Conservation (phyloP, 2,329 filamentous ascomycete genomes). For the Ophiostoma sp. region DNA sequence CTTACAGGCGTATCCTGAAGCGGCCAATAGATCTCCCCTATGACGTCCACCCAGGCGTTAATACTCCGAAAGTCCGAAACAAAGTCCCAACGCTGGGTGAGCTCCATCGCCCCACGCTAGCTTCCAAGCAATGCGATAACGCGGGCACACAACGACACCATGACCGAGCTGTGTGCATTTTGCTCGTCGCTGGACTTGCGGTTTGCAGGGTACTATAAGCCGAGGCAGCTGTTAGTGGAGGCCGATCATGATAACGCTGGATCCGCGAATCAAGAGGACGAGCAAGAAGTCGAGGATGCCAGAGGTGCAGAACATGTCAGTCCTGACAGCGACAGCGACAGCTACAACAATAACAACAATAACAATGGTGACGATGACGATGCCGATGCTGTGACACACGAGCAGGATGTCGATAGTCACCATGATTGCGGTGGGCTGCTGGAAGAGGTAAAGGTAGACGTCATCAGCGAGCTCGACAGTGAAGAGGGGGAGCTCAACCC, state of each 20-base stretch:
- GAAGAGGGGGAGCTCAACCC: neutral
- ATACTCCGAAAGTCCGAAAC: too few species aligned
- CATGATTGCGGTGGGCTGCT: neutral
- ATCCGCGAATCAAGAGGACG: too few species aligned
- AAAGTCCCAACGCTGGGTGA: neutral
- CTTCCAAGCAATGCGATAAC: neutral
- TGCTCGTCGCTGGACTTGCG: conserved; percentile 9
- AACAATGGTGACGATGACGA: neutral
- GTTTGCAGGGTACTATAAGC: conserved; percentile 11
- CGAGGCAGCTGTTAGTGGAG: neutral
- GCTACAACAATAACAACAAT: neutral
- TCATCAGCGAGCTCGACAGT: neutral
- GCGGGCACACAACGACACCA: neutral
- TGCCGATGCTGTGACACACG: neutral
- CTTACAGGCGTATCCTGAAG: neutral
- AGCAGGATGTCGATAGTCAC: neutral
- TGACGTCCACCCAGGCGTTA: too few species aligned
- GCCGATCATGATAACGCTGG: neutral
- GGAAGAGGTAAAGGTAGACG: neutral
- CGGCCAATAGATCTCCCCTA: too few species aligned
- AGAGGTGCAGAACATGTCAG: neutral
- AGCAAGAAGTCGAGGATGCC: neutral
- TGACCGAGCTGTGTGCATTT: conserved; percentile 8
- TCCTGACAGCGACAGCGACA: neutral
- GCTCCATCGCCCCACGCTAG: neutral